These are phyloP conservation scores for Trypanosoma melophagium DNA, from an alignment of 208 protist genomes.

Conservation along the genomic window DNA sequence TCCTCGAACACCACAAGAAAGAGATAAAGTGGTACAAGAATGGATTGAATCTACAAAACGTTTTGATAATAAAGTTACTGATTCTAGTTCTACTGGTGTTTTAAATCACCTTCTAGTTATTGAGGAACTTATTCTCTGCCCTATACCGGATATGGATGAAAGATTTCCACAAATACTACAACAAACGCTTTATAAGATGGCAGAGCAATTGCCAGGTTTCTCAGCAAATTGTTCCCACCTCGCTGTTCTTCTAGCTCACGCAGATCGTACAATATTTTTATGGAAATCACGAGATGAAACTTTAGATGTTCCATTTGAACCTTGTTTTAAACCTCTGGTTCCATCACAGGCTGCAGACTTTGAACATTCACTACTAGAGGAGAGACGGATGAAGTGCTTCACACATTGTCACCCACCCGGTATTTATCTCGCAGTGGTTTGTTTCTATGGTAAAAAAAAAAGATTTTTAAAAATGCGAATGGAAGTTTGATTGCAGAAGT, in stretches of 20 bases:
- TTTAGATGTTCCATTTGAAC: slow-evolving; percentile 25
- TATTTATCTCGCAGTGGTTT: slow-evolving; percentile 28
- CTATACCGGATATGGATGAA: slow-evolving; percentile 19
- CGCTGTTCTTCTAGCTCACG: slow-evolving; percentile 18
- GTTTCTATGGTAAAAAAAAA: slow-evolving; percentile 19
- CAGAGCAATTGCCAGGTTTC: slow-evolving; percentile 9
- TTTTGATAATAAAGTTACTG: neutral
- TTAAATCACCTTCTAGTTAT: slow-evolving; percentile 23
- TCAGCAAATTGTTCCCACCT: slow-evolving; percentile 7
- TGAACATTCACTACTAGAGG: slow-evolving; percentile 10
- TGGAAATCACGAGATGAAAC: slow-evolving; percentile 23
- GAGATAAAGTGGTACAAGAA: slow-evolving; percentile 24
- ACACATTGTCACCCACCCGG: slow-evolving; percentile 20
- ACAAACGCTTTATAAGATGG: slow-evolving; percentile 13
- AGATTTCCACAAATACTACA: slow-evolving; percentile 9
- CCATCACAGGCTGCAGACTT: slow-evolving; percentile 27
- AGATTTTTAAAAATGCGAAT: slow-evolving; percentile 19
- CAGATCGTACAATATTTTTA: slow-evolving; percentile 15
- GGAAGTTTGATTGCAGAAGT: slow-evolving; percentile 24
- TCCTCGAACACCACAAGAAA: slow-evolving; percentile 11
- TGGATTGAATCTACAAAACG: slow-evolving; percentile 17
- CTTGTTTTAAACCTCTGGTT: slow-evolving; percentile 25
- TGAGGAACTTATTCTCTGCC: slow-evolving; percentile 28
- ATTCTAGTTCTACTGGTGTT: neutral
- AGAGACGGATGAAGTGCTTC: slow-evolving; percentile 3